These are phyloP conservation scores for Bocquillonia castaneifolia DNA, from an alignment of 441 rosid genomes.

Conservation along the genomic window DNA sequence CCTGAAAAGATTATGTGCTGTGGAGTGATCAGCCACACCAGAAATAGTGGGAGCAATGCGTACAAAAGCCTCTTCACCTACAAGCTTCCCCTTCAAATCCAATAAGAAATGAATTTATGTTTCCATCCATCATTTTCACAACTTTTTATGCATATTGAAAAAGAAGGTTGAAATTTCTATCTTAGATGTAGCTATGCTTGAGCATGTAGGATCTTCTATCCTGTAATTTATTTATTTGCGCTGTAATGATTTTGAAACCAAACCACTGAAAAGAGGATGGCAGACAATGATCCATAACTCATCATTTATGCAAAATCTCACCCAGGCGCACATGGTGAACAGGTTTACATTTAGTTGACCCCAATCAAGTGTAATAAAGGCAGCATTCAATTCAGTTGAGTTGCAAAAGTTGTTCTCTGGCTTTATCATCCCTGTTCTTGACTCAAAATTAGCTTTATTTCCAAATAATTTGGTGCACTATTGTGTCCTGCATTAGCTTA, in stretches of 20 bases:
- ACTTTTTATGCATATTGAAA: constrained; percentile 16
- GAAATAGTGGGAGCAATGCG: constrained; percentile 87
- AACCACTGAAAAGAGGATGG: not conserved
- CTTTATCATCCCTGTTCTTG: not conserved
- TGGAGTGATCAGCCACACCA: constrained; percentile 83
- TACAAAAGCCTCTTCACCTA: constrained; percentile 74
- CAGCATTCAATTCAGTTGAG: not conserved
- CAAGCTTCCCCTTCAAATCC: constrained; percentile 59
- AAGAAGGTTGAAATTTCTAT: constrained; percentile 15
- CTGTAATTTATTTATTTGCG: not conserved
- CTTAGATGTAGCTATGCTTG: constrained; percentile 3
- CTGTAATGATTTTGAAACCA: not conserved
- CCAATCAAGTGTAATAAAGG: not conserved
- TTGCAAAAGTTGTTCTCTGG: not conserved
- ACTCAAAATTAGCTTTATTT: not conserved
- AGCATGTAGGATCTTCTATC: not conserved
- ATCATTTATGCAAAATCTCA: not conserved
- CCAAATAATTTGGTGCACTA: not conserved
- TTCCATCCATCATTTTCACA: constrained; percentile 19
- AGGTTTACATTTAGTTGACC: too few species aligned
- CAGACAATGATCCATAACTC: not conserved
- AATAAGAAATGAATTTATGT: constrained; percentile 23
- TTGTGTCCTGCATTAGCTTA: not conserved
- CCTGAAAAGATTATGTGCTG: constrained; percentile 82
- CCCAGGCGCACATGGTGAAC: not conserved